Base-by-base conservation (phyloP, 352 stramenopile genomes). In the Pythium biforme region DNA sequence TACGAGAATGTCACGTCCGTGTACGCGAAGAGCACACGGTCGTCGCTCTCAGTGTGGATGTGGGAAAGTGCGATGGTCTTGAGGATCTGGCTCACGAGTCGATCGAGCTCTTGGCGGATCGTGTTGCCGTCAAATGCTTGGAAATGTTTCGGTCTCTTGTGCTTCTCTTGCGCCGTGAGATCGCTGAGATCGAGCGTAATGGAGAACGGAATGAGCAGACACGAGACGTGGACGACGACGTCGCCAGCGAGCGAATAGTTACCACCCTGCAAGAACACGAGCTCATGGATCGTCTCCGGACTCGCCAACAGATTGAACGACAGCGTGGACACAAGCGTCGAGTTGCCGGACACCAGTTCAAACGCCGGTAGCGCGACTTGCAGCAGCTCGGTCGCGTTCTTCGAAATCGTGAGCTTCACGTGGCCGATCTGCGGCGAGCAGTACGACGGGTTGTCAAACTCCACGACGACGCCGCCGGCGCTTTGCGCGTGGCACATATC, bases 1-100 rank as follows among this genome's bases (percentile, higher is more conserved):
- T 90, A 92, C 33, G 79, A 63, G 46, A 94, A 92, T 31, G 79
- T 80, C 19, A 93, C 82, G 56, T 93, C 84, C 3, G 86, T 91
- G 48, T 86, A 95, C 14, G 85, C 82, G 55, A 92, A 92, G 10
- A 95, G 76, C 59, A 86, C 76, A 22, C 73, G 43, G 11, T 70
- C 47, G 47, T 89, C 76, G 51, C 69, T 74, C 25, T 92, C 72
- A 5, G 85, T 80, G 39, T 86, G 80, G 52, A 92, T 78, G 58
- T 90, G 72, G 1, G 83, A 89, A 14, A 94, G 71, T 39, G 69
- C 82, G 59, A 94, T 87, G 1, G 83, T 91, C 56, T 87, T 84
- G 25, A 94, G 55, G 29, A 94, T 80, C 53, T 88, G 73, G 14
- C 51, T 69, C 22, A 92, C 69, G 22, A 92, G 61, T 34, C 62